Evolutionary conservation across 108 stramenopile genomes (phyloP).

Genomic region (Cyclostephanos tholiformis): DNA sequence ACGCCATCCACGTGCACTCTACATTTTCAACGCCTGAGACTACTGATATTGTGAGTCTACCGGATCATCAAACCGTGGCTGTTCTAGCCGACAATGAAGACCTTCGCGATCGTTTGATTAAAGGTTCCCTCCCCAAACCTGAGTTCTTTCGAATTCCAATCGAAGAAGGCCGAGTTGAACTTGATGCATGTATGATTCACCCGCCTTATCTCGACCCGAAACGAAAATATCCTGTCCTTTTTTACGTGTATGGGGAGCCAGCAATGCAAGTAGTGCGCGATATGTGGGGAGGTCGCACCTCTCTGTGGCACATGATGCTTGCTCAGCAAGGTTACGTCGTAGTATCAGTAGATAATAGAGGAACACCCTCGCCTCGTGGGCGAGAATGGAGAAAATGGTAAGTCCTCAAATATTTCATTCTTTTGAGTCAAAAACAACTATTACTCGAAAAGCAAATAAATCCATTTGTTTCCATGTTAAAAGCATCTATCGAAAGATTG

Average conservation of each 20-base stretch:
- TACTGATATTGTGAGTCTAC: slow-evolving; percentile 41
- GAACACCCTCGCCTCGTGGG: slow-evolving; percentile 46
- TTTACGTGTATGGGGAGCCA: slow-evolving; percentile 49
- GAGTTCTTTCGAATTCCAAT: slow-evolving; percentile 48
- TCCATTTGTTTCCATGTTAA: too few species aligned
- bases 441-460: too few species aligned
- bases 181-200: slow-evolving; percentile 48
- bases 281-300: slow-evolving; percentile 50
- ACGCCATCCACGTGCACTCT: slow-evolving; percentile 45
- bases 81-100: slow-evolving; percentile 47
- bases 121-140: slow-evolving; percentile 36
- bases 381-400: slow-evolving; percentile 51
- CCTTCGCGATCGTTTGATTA: slow-evolving; percentile 33
- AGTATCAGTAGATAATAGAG: slow-evolving; percentile 46
- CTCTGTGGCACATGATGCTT: slow-evolving; percentile 50
- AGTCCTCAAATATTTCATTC: too few species aligned
- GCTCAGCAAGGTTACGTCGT: slow-evolving; percentile 44
- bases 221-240: slow-evolving; percentile 43
- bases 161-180: slow-evolving; percentile 31
- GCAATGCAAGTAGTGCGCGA: slow-evolving; percentile 51
- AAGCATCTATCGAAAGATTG: slow-evolving; percentile 49
- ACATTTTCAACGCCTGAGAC: slow-evolving; percentile 43
- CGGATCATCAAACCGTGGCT: slow-evolving; percentile 35
- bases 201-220: slow-evolving; percentile 38
- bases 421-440: too few species aligned